Evolutionary conservation across 1,284 basidiomycete species (phyloP).

Genomic region (Ustilago nuda): DNA sequence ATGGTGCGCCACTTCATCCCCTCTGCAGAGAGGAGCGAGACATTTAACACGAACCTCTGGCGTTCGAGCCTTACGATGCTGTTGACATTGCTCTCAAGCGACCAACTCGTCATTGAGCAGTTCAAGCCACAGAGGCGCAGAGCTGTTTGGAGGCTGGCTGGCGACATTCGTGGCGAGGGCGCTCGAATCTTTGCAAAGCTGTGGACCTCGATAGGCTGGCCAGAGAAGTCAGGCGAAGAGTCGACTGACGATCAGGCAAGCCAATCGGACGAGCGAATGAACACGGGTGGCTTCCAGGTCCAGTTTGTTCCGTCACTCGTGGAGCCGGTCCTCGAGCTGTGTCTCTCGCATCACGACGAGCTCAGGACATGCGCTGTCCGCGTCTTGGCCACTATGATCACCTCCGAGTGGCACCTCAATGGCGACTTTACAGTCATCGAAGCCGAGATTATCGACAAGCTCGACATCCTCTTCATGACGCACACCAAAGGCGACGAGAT

Average conservation of each 20-base stretch:
- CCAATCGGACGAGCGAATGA: conserved; percentile 50
- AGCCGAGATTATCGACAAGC: conserved; percentile 90
- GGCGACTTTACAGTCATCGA: conserved; percentile 74
- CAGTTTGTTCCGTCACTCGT: conserved; percentile 78
- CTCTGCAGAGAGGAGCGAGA: conserved; percentile 73
- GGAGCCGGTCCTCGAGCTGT: conserved; percentile 89
- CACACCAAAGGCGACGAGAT: conserved; percentile 90
- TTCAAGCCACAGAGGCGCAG: conserved; percentile 91
- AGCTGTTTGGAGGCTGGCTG: conserved; percentile 93
- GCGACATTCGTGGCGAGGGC: conserved; percentile 92
- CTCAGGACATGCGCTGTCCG: conserved; percentile 85
- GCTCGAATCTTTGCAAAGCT: conserved; percentile 83
- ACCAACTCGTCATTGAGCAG: conserved; percentile 92
- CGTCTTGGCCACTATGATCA: conserved; percentile 94
- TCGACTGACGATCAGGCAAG: conserved; percentile 21
- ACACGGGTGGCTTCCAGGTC: conserved; percentile 66
- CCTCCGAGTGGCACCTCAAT: conserved; percentile 76
- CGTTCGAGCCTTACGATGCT: conserved; percentile 83
- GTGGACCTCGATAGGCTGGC: conserved; percentile 81
- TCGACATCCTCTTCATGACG: conserved; percentile 91
- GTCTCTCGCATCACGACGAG: conserved; percentile 92
- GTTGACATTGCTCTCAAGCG: conserved; percentile 85
- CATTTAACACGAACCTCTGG: conserved; percentile 86
- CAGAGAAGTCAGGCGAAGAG: conserved; percentile 29
- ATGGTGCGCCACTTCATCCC: conserved; percentile 87